A percentile compares a stretch with the other conserved stretches of the same genome.
Evolutionary conservation across 805 yeast genomes (phyloP).

Genomic region (Saccharomycopsis sp.): DNA sequence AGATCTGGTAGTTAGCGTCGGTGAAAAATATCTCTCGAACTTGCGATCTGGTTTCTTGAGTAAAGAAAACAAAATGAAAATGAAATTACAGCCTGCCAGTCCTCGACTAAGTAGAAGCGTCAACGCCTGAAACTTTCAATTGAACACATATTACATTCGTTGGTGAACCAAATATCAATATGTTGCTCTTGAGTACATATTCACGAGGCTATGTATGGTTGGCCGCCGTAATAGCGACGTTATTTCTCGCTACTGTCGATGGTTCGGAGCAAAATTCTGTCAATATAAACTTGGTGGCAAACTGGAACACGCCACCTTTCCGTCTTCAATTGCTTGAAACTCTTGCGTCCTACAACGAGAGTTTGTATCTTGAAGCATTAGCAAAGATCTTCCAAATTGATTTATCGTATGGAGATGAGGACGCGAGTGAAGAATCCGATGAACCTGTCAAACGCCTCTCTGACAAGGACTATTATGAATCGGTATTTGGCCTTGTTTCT

Average conservation of each 20-base stretch:
- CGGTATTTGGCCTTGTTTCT: background rate
- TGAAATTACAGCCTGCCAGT: background rate
- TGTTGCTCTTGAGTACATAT: background rate
- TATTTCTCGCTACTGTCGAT: background rate
- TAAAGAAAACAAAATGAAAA: too few species aligned
- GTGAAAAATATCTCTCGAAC: background rate
- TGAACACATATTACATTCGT: too few species aligned
- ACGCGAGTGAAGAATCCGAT: conserved; percentile 2
- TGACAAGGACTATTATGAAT: conserved; percentile 11
- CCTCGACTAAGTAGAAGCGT: background rate
- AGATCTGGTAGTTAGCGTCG: background rate
- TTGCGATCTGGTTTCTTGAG: background rate
- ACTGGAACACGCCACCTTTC: conserved; percentile 38
- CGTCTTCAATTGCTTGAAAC: conserved; percentile 38
- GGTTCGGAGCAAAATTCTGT: conserved; percentile 19
- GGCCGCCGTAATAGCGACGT: background rate
- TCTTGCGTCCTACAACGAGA: conserved; percentile 30
- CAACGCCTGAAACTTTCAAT: too few species aligned
- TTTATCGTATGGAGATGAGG: background rate
- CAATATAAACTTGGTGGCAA: conserved; percentile 31
- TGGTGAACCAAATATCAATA: background rate
- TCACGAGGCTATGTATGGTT: background rate
- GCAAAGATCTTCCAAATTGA: conserved; percentile 24
- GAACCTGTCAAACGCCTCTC: background rate
- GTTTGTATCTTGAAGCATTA: conserved; percentile 32